phyloP scores from a whole-genome alignment of 352 stramenopile species.

The Phytophthora capsici region DNA sequence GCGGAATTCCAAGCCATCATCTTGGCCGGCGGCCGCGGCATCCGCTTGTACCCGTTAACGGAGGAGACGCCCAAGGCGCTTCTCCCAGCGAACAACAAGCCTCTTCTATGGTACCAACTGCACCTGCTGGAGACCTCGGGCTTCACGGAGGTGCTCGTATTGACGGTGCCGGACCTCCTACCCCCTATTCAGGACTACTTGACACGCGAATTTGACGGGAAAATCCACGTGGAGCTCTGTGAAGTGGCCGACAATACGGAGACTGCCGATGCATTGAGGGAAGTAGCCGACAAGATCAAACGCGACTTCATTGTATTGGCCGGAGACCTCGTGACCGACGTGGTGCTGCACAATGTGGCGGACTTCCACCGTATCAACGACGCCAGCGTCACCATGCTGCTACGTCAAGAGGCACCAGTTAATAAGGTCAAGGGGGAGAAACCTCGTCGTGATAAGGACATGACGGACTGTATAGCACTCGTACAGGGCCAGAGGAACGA shows the following conservation, averaged over 20 bases:
- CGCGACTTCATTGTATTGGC: constrained; percentile 85
- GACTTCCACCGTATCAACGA: constrained; percentile 87
- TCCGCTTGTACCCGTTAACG: constrained; percentile 81
- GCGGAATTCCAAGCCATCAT: constrained; percentile 88
- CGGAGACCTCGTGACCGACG: constrained; percentile 81
- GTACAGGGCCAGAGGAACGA: constrained; percentile 47
- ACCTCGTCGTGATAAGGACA: constrained; percentile 77
- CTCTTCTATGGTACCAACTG: constrained; percentile 85
- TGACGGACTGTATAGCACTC: constrained; percentile 84
- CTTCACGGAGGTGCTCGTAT: constrained; percentile 80
- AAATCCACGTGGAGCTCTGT: constrained; percentile 78
- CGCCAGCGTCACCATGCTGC: constrained; percentile 84
- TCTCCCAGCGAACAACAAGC: constrained; percentile 64
- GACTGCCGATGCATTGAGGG: constrained; percentile 73
- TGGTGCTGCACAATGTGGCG: constrained; percentile 80
- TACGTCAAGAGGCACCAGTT: constrained; percentile 53
- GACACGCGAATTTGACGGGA: constrained; percentile 79
- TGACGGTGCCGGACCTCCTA: constrained; percentile 66
- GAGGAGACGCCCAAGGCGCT: constrained; percentile 82
- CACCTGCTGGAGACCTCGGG: constrained; percentile 79
- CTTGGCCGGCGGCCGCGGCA: constrained; percentile 77
- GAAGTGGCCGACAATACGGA: constrained; percentile 78
- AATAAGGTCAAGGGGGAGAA: constrained; percentile 70
- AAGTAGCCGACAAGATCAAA: constrained; percentile 80
- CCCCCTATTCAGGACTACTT: constrained; percentile 79